Percentiles rank a stretch among this genome's conserved stretches.
These are phyloP conservation scores for Botryotinia globosa DNA, from an alignment of 2,329 filamentous ascomycete species.

Conservation along the genomic window DNA sequence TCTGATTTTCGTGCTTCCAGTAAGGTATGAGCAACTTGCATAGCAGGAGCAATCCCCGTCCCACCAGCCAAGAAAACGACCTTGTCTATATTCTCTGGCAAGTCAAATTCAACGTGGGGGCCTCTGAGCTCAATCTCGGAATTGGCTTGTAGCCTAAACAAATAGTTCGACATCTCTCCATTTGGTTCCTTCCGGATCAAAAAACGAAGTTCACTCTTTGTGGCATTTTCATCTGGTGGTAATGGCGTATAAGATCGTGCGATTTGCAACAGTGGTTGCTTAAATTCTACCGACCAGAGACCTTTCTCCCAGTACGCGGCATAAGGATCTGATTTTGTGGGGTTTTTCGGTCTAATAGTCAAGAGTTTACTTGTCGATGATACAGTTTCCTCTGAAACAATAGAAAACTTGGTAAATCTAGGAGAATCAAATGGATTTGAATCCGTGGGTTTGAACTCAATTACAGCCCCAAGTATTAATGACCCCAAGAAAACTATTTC, in stretches of 20 bases:
- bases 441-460: neutral
- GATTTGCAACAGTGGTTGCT: constrained; percentile 92
- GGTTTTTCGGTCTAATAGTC: constrained; percentile 50
- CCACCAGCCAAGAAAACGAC: constrained; percentile 79
- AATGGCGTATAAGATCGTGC: constrained; percentile 88
- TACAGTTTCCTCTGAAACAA: constrained; percentile 59
- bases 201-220: constrained; percentile 57
- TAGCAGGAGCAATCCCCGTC: constrained; percentile 84
- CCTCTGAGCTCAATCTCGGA: constrained; percentile 73
- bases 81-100: constrained; percentile 51
- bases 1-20: constrained; percentile 42
- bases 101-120: constrained; percentile 66
- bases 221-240: constrained; percentile 48
- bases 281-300: constrained; percentile 87
- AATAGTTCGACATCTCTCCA: constrained; percentile 83
- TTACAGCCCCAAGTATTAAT: neutral
- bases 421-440: constrained; percentile 50
- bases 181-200: constrained; percentile 74
- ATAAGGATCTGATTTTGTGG: constrained; percentile 37
- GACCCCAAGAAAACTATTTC: neutral
- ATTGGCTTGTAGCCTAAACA: constrained; percentile 62
- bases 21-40: constrained; percentile 72
- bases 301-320: constrained; percentile 56
- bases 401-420: constrained; percentile 63
- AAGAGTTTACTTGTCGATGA: constrained; percentile 69